Percentiles rank a stretch among this genome's conserved stretches.
phyloP scores from a whole-genome alignment of 257 asterid genomes.

The Solanum pinnatisectum region DNA sequence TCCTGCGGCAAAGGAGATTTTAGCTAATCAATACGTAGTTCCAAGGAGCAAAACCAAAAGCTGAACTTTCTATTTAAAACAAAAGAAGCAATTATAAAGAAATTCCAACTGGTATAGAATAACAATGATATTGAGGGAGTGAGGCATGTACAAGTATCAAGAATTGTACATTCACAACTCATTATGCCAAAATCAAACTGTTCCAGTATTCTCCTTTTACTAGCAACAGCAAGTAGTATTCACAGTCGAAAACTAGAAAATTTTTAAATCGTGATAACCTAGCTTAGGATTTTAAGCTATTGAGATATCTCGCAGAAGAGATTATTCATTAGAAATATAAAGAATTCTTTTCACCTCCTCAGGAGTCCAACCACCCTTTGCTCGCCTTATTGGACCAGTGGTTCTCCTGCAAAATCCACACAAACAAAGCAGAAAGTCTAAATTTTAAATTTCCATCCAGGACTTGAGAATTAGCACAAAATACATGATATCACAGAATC shows the following conservation, averaged over 20 bases:
- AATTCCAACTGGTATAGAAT: background rate
- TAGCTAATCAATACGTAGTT: background rate
- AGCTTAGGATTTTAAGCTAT: background rate
- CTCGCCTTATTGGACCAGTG: constrained; percentile 96
- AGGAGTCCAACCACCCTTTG: constrained; percentile 99
- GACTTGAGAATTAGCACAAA: background rate
- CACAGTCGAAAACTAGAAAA: background rate
- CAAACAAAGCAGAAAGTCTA: background rate
- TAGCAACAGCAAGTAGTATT: background rate
- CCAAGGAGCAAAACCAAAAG: background rate
- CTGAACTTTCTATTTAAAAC: background rate
- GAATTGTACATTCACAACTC: background rate
- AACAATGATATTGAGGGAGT: background rate
- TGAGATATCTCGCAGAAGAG: background rate
- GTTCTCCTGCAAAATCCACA: constrained; percentile 55
- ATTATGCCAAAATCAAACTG: background rate
- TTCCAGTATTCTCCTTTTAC: background rate
- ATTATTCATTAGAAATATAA: background rate
- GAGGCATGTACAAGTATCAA: background rate
- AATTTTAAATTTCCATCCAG: background rate
- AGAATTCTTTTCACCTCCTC: constrained; percentile 60
- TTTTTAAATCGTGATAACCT: background rate
- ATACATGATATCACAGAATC: background rate
- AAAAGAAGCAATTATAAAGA: background rate
- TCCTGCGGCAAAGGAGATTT: constrained; percentile 41